Conservation (phyloP, 2,329 filamentous ascomycete genomes). For the Pseudogymnoascus sp. region DNA sequence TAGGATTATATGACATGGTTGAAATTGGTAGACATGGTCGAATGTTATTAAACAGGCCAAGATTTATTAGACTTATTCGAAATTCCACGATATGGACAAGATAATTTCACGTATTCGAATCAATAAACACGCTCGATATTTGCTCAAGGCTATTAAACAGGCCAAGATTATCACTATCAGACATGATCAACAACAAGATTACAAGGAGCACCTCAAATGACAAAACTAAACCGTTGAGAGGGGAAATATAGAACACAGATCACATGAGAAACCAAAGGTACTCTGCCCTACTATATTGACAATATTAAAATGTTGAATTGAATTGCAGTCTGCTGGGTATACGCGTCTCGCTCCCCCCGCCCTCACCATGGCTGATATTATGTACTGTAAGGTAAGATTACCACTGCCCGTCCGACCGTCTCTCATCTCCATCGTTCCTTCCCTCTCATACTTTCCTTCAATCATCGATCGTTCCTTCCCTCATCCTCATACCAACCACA, state of each 20-base stretch:
- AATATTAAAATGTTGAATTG: conserved; percentile 2
- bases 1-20: not conserved
- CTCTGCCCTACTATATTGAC: not conserved
- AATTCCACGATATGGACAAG: not conserved
- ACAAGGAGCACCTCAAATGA: not conserved
- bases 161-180: not conserved
- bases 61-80: not conserved
- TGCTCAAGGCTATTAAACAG: not conserved
- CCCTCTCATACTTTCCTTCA: not conserved
- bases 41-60: not conserved
- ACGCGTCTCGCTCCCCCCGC: not conserved
- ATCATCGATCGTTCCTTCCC: not conserved
- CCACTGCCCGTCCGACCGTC: not conserved
- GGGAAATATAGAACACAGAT: not conserved
- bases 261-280: not conserved
- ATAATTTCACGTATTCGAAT: not conserved
- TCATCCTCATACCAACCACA: not conserved
- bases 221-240: not conserved
- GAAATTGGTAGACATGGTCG: not conserved
- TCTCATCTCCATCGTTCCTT: not conserved
- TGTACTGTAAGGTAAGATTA: not conserved
- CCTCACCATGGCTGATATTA: not conserved
- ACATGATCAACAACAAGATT: not conserved
- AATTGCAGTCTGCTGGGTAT: conserved; percentile 4
- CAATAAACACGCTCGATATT: not conserved